Percentiles rank a stretch among this genome's conserved stretches.
phyloP scores from a whole-genome alignment of 306 rosid species.

The cucumber (Cucumis sativus) region DNA sequence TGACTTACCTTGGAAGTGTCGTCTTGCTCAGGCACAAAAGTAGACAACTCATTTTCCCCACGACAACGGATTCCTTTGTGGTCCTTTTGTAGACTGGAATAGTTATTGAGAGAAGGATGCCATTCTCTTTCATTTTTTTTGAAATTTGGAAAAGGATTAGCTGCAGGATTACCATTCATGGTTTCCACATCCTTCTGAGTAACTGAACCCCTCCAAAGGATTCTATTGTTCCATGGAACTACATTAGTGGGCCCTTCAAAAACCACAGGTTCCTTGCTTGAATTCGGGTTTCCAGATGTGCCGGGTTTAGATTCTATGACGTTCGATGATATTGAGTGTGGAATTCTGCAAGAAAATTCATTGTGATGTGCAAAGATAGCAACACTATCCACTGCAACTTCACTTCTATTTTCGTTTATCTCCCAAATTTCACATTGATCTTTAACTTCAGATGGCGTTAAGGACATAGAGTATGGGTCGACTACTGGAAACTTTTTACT shows the following conservation, averaged over 20 bases:
- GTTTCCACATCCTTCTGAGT: slow-evolving; percentile 30
- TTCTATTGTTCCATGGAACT: slow-evolving; percentile 24
- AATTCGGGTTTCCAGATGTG: slow-evolving; percentile 24
- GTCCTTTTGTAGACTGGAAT: slow-evolving; percentile 26
- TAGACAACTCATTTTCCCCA: slow-evolving; percentile 27
- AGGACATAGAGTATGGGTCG: slow-evolving; percentile 20
- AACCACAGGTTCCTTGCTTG: slow-evolving; percentile 35
- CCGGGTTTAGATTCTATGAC: slow-evolving; percentile 30
- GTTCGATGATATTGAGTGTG: slow-evolving; percentile 19
- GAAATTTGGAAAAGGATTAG: slow-evolving; percentile 28
- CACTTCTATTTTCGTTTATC: slow-evolving; percentile 16
- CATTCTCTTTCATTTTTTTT: slow-evolving; percentile 26
- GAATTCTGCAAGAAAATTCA: slow-evolving; percentile 24
- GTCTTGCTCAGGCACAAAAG: slow-evolving; percentile 36
- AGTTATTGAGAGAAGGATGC: slow-evolving; percentile 46
- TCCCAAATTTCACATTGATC: slow-evolving; percentile 23
- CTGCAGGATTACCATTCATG: slow-evolving; percentile 20
- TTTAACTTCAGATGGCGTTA: slow-evolving; percentile 24
- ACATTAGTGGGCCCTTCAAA: slow-evolving; percentile 28
- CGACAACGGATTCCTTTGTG: slow-evolving; percentile 29
- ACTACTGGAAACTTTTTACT: slow-evolving; percentile 30
- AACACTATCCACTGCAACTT: slow-evolving; percentile 16
- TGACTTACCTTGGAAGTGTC: slow-evolving; percentile 32
- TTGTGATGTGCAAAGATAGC: slow-evolving; percentile 19
- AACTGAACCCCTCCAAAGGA: slow-evolving; percentile 17